A percentile compares a stretch with the other conserved stretches of the same genome.
Evolutionary conservation across 2,329 filamentous ascomycete species (phyloP).

Genomic region (Penicillium freii): DNA sequence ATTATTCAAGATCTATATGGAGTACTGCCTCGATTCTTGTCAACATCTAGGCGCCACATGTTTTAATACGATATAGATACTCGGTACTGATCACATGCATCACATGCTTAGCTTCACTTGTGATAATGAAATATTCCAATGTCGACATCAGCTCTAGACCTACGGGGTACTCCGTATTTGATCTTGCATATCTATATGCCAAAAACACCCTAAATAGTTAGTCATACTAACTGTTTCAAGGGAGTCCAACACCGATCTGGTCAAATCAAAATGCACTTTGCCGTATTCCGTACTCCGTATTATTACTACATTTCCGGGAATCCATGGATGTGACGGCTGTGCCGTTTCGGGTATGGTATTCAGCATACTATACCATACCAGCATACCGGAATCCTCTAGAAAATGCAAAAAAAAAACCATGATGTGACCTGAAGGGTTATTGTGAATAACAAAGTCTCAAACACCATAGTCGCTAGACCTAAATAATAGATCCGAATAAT

Average conservation of each 20-base stretch:
- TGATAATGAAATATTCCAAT: not conserved
- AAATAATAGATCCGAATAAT: not conserved
- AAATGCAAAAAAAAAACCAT: conserved; percentile 13
- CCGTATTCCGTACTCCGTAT: not conserved
- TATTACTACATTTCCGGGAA: conserved; percentile 14
- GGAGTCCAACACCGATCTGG: not conserved
- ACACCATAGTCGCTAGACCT: not conserved
- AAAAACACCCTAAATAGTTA: conserved; percentile 7
- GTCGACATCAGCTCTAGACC: conserved; percentile 5
- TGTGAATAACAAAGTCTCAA: not conserved
- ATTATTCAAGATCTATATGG: not conserved
- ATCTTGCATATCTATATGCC: conserved; percentile 1
- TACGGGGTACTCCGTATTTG: not conserved
- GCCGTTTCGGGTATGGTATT: conserved; percentile 21
- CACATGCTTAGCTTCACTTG: not conserved
- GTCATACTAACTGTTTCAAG: not conserved
- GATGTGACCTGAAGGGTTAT: not conserved
- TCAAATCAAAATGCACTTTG: not conserved
- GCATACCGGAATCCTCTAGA: conserved; percentile 10
- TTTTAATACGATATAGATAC: not conserved
- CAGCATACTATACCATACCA: conserved; percentile 17
- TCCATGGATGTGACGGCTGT: conserved; percentile 16
- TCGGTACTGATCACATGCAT: conserved; percentile 5
- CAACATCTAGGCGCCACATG: not conserved
- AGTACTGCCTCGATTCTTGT: not conserved